Conservation (phyloP, 306 rosid genomes). For the Biancaea sappan region DNA sequence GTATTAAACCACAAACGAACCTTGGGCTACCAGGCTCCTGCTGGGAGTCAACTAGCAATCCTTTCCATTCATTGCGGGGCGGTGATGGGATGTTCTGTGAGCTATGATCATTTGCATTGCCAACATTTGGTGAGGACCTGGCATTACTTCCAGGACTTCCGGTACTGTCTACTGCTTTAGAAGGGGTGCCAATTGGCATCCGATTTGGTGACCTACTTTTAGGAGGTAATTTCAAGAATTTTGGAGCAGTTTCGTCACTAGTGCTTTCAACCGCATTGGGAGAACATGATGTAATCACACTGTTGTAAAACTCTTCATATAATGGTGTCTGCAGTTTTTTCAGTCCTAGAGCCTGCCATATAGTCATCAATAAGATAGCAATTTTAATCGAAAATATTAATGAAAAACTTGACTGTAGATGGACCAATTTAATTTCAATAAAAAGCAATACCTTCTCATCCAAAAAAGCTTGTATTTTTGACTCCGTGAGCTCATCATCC, state of each 20-base stretch:
- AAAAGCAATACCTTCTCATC: slow-evolving; percentile 82
- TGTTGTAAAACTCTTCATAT: slow-evolving; percentile 91
- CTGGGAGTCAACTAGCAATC: slow-evolving; percentile 61
- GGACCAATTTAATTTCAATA: slow-evolving; percentile 18
- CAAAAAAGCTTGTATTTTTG: slow-evolving; percentile 84
- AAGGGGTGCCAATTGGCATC: slow-evolving; percentile 57
- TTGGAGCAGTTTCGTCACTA: slow-evolving; percentile 61
- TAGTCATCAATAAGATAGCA: slow-evolving; percentile 29
- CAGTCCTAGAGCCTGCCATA: slow-evolving; percentile 86
- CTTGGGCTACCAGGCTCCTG: slow-evolving; percentile 84
- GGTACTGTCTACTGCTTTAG: slow-evolving; percentile 61
- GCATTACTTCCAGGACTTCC: slow-evolving; percentile 89
- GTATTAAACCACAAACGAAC: slow-evolving; percentile 45
- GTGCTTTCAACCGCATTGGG: slow-evolving; percentile 58
- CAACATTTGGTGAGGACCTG: slow-evolving; percentile 54
- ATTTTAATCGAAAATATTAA: slow-evolving; percentile 14
- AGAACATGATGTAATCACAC: slow-evolving; percentile 71
- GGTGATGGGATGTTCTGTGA: slow-evolving; percentile 64
- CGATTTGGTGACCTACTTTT: slow-evolving; percentile 91
- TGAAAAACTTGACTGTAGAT: slow-evolving; percentile 23
- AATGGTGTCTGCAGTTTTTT: slow-evolving; percentile 94
- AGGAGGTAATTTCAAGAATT: slow-evolving; percentile 91
- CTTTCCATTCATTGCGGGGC: slow-evolving; percentile 62
- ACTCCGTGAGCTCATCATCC: slow-evolving; percentile 94
- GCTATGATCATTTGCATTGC: slow-evolving; percentile 53